Evolutionary conservation across 208 protist species (phyloP), one percentile per base, ranked within the genome.

Genomic region (Trypanosoma avium): DNA sequence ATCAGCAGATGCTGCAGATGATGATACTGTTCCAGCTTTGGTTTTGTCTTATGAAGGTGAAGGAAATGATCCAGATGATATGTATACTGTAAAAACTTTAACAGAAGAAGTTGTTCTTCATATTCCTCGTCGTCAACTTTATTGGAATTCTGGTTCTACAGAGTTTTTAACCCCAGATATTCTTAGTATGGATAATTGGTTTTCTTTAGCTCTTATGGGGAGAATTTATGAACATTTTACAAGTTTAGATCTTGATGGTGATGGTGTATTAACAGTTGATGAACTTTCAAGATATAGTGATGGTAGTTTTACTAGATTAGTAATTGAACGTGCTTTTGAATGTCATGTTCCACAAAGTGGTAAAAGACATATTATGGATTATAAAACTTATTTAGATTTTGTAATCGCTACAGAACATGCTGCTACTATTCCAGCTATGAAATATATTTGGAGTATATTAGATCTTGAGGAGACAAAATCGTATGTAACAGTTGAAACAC

Each of bases 381-480:
- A 93, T 76, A 95, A 96, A 64, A 90, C 81, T 3, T 97, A 93
- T 58, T 63, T 97, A 12, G 88, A 97, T 68, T 97, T 97, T 84
- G 90, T 97, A 26, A 89, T 97, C 38, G 91, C 93, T 7, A 93
- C 81, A 12, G 85, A 94, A 68, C 80, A 97, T 76, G 80, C 87
- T 13, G 75, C 79, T n/a, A 88, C 84, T n/a, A 56, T 73, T 5
- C 75, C 88, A 26, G 75, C 88, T 19, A 82, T 95, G 67, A 82
- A 82, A 54, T 97, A 96, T 76, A 92, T 96, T 30, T 97, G 88
- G 84, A 63, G 60, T 10, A 58, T 94, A 15, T 70, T 97, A 0
- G 93, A 97, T 63, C 50, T 97, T 8, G 80, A 86, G 50, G 77
- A 77, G 45, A 88, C 72, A 9, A 75, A 81, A 33, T 77, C 67